These are phyloP conservation scores for Fusarium multiceps DNA, from an alignment of 2,329 filamentous ascomycete species.

Conservation along the genomic window DNA sequence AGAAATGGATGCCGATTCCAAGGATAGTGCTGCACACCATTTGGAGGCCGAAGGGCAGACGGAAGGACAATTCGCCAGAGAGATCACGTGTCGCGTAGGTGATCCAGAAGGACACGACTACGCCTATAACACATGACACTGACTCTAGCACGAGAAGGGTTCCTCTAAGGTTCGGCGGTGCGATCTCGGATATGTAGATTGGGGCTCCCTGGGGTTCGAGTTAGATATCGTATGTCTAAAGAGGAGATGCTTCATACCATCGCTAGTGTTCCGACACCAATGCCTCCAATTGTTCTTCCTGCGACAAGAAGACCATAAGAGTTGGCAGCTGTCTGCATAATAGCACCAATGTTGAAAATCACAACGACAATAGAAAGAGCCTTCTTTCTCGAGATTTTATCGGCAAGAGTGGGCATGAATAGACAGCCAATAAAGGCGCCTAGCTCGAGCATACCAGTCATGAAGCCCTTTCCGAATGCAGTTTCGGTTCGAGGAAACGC, in stretches of 20 bases:
- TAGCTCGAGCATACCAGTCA: constrained; percentile 59
- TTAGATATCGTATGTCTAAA: background rate
- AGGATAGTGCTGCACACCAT: constrained; percentile 39
- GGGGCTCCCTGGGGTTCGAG: constrained; percentile 49
- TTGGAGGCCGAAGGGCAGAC: constrained; percentile 53
- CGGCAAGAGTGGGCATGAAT: constrained; percentile 38
- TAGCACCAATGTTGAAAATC: constrained; percentile 43
- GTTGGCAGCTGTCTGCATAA: constrained; percentile 44
- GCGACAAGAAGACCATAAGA: constrained; percentile 24
- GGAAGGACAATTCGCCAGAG: constrained; percentile 54
- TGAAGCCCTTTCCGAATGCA: constrained; percentile 54
- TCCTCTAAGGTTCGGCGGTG: constrained; percentile 61
- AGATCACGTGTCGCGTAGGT: constrained; percentile 62
- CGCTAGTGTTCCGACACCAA: constrained; percentile 60
- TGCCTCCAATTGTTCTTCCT: constrained; percentile 50
- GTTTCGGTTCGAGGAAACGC: constrained; percentile 45
- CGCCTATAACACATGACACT: constrained; percentile 54
- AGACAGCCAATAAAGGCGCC: constrained; percentile 59
- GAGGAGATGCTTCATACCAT: constrained; percentile 43
- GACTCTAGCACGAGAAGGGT: constrained; percentile 61
- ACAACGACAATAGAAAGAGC: constrained; percentile 43
- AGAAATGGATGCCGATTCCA: constrained; percentile 55
- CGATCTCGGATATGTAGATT: constrained; percentile 62
- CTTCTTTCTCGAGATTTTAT: constrained; percentile 42
- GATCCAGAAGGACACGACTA: constrained; percentile 63